phyloP scores from a whole-genome alignment of 768 basidiomycete species.

The Hericium coralloides region DNA sequence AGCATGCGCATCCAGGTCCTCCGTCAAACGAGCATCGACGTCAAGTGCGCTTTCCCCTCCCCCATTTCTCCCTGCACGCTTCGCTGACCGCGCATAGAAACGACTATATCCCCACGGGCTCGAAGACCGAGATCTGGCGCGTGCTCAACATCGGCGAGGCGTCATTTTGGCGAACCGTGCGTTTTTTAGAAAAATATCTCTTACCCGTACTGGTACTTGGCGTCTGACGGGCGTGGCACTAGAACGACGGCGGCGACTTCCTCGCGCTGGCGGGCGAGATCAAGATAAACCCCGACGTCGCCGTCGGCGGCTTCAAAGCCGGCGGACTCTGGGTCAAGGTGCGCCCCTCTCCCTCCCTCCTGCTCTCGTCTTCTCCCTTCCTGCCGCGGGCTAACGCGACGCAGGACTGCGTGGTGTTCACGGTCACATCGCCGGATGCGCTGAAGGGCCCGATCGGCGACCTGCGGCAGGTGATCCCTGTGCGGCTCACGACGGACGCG shows the following conservation, averaged over 20 bases:
- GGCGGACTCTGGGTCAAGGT: conserved; percentile 60
- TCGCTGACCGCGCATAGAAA: background rate
- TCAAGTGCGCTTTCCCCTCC: conserved; percentile 27
- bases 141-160: conserved; percentile 5
- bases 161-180: conserved; percentile 2
- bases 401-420: conserved; percentile 63
- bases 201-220: conserved; percentile 4
- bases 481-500: conserved; percentile 55
- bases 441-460: conserved; percentile 47
- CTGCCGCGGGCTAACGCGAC: background rate
- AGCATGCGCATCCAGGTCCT: conserved; percentile 51
- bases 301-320: conserved; percentile 55
- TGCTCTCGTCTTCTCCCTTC: background rate
- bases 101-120: conserved; percentile 1
- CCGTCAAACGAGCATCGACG: conserved; percentile 62
- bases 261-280: conserved; percentile 57
- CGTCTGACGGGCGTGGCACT: background rate
- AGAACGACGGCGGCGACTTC: conserved; percentile 62
- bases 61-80: background rate
- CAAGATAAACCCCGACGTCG: conserved; percentile 35
- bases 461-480: conserved; percentile 51
- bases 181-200: background rate
- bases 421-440: conserved; percentile 49
- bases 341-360: conserved; percentile 6
- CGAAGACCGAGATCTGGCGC: conserved; percentile 9